Percentiles rank a stretch among this genome's conserved stretches.
phyloP scores from a whole-genome alignment of 805 yeast species.

The Pichia kluyveri region DNA sequence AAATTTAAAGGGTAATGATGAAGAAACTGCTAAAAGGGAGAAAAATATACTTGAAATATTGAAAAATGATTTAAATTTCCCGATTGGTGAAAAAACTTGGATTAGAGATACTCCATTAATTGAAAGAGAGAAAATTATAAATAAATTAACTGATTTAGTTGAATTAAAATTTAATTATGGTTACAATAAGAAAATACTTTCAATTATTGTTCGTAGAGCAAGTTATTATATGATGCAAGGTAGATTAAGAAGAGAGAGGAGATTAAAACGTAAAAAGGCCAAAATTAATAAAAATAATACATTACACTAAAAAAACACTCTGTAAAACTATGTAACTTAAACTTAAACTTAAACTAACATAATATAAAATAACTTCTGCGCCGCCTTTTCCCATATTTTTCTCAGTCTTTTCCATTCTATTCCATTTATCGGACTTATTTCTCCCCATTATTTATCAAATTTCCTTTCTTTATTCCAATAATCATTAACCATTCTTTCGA shows the following conservation, averaged over 20 bases:
- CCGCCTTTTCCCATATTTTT: too few species aligned
- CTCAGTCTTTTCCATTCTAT: too few species aligned
- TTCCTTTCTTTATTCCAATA: too few species aligned
- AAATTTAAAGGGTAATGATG: constrained; percentile 36
- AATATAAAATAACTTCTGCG: too few species aligned
- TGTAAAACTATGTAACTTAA: too few species aligned
- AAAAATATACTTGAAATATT: constrained; percentile 42
- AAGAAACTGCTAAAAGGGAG: constrained; percentile 51
- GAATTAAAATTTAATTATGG: constrained; percentile 39
- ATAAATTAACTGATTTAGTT: constrained; percentile 39
- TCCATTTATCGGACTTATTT: too few species aligned
- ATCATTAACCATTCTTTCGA: too few species aligned
- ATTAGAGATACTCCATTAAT: constrained; percentile 60
- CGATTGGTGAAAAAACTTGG: constrained; percentile 77
- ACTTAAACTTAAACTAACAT: too few species aligned
- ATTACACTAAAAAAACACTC: too few species aligned
- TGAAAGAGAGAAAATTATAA: constrained; percentile 41
- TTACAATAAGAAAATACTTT: constrained; percentile 46
- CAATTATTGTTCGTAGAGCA: constrained; percentile 71
- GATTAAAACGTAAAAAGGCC: constrained; percentile 28
- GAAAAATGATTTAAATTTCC: constrained; percentile 53
- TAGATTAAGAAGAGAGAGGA: constrained; percentile 57
- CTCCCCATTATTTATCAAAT: too few species aligned
- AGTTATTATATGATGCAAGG: constrained; percentile 77
- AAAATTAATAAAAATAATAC: too few species aligned